These are phyloP conservation scores for Chalaropsis thielavioides DNA, from an alignment of 2,329 filamentous ascomycete species.

Conservation along the genomic window DNA sequence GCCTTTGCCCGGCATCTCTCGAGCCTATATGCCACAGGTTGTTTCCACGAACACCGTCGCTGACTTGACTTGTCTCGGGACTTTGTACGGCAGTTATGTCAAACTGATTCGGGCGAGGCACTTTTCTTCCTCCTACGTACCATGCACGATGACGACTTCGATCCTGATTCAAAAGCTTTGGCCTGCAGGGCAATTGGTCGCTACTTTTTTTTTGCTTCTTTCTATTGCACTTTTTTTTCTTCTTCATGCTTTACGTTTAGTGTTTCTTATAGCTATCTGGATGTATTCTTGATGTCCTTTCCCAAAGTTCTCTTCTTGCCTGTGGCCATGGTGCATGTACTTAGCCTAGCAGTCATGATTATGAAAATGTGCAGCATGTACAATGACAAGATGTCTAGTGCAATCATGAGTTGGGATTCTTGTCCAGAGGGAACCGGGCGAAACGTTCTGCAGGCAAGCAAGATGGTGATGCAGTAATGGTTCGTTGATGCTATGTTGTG, in stretches of 20 bases:
- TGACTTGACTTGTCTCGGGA: background rate
- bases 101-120: background rate
- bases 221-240: slow-evolving; percentile 26
- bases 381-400: too few relatives aligned
- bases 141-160: slow-evolving; percentile 10
- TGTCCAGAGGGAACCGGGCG: too few relatives aligned
- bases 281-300: slow-evolving; percentile 14
- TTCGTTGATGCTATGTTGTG: background rate
- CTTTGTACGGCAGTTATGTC: background rate
- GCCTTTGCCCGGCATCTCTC: slow-evolving; percentile 1
- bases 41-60: background rate
- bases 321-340: background rate
- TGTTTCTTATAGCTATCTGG: slow-evolving; percentile 11
- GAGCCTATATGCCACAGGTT: background rate
- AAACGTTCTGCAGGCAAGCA: too few relatives aligned
- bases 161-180: slow-evolving; percentile 17
- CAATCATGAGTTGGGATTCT: too few relatives aligned
- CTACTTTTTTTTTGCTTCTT: slow-evolving; percentile 11
- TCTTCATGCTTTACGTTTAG: slow-evolving; percentile 29
- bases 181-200: slow-evolving; percentile 12
- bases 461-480: too few relatives aligned
- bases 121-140: background rate
- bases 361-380: background rate
- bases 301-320: background rate
- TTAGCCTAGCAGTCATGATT: too few relatives aligned